These are phyloP conservation scores for Breviolum minutum DNA, from an alignment of 73 alveolate species.

Conservation along the genomic window DNA sequence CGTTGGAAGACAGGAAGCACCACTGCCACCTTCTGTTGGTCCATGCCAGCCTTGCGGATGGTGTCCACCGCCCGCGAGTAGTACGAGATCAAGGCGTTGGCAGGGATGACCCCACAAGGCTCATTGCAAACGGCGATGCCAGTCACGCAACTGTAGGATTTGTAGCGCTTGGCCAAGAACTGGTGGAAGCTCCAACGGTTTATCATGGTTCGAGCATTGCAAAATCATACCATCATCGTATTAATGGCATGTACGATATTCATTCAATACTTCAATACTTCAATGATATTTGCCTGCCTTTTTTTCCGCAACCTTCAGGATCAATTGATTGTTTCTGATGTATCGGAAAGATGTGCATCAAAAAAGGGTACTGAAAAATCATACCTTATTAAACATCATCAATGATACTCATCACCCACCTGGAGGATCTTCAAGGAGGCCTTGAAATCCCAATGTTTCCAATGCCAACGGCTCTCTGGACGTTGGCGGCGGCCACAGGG, in stretches of 20 bases:
- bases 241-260: not conserved
- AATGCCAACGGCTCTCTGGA: constrained; percentile 60
- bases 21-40: constrained; percentile 65
- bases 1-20: constrained; percentile 94
- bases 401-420: not conserved
- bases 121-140: constrained; percentile 94
- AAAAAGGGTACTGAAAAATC: not conserved
- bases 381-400: not conserved
- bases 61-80: constrained; percentile 73
- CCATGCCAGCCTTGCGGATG: constrained; percentile 95
- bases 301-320: too few relatives aligned
- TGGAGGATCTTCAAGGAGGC: constrained; percentile 43
- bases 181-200: not conserved
- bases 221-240: not conserved
- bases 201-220: not conserved
- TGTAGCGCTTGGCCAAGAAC: constrained; percentile 88
- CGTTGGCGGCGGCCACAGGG: constrained; percentile 94
- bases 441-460: constrained; percentile 53
- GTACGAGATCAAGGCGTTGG: constrained; percentile 74
- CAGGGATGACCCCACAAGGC: constrained; percentile 76
- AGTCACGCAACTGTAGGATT: constrained; percentile 47
- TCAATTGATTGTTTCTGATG: not conserved
- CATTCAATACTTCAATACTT: too few relatives aligned
- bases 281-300: too few relatives aligned
- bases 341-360: not conserved